Conservation (phyloP, 176 grass and related monocot species). For the Coix lacrymajobi region DNA sequence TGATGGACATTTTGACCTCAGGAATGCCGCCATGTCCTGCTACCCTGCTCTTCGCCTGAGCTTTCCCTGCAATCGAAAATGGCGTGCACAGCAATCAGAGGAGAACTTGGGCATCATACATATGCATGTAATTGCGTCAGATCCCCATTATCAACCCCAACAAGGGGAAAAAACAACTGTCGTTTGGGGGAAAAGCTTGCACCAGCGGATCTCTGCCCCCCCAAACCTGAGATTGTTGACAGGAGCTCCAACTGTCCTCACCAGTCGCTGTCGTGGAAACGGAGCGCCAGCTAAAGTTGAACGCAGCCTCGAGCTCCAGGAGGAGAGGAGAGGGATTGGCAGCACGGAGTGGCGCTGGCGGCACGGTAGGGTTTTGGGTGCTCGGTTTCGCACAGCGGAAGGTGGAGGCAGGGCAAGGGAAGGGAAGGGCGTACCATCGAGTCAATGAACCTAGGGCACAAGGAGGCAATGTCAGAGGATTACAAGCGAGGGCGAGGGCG, state of each 20-base stretch:
- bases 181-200: background rate
- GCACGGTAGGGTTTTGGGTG: background rate
- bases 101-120: background rate
- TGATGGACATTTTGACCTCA: conserved; percentile 50
- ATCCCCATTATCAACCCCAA: background rate
- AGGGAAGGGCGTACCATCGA: background rate
- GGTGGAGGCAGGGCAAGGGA: background rate
- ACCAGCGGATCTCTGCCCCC: background rate
- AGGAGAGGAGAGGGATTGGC: too few species aligned
- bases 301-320: background rate
- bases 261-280: background rate
- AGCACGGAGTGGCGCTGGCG: background rate
- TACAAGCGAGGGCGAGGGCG: too few species aligned
- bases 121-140: background rate
- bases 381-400: background rate
- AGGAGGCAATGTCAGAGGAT: too few species aligned
- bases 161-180: background rate
- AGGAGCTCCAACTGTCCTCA: background rate
- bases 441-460: too few species aligned
- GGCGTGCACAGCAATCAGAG: background rate
- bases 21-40: conserved; percentile 36
- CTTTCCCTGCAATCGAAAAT: background rate
- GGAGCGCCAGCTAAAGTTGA: background rate
- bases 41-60: too few species aligned
- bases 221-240: background rate